Conservation (phyloP, 495 filamentous ascomycete species). For the Daldinia decipiens region DNA sequence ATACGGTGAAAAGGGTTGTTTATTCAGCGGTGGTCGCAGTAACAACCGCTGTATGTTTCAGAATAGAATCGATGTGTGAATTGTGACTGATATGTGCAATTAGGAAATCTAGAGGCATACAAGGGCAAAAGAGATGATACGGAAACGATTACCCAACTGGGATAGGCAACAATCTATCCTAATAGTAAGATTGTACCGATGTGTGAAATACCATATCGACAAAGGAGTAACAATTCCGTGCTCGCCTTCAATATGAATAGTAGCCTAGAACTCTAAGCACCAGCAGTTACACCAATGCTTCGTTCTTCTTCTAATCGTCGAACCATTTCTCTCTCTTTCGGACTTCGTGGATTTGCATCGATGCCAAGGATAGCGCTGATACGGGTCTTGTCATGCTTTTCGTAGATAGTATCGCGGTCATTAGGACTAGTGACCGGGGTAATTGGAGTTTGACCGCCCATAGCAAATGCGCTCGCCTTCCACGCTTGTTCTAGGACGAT, state of each 20-base stretch:
- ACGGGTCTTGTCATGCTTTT: conserved; percentile 60
- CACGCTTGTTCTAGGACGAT: conserved; percentile 74
- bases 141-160: neutral
- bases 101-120: conserved; percentile 21
- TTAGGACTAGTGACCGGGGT: conserved; percentile 59
- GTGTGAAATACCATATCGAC: neutral
- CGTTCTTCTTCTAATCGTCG: conserved; percentile 60
- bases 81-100: conserved; percentile 10
- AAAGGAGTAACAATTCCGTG: neutral
- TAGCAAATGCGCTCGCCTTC: conserved; percentile 58
- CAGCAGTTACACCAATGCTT: conserved; percentile 29
- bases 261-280: conserved; percentile 12
- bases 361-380: conserved; percentile 65
- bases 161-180: neutral
- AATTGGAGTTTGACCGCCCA: conserved; percentile 53
- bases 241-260: conserved; percentile 5
- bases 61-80: conserved; percentile 34
- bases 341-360: conserved; percentile 63
- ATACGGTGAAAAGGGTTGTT: conserved; percentile 18
- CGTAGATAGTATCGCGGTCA: conserved; percentile 51
- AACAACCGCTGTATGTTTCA: conserved; percentile 2
- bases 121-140: conserved; percentile 5
- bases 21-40: conserved; percentile 8
- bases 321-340: conserved; percentile 63
- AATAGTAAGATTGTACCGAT: neutral